Conservation (phyloP, 2,329 filamentous ascomycete species). For the Coniochaeta sp. region DNA sequence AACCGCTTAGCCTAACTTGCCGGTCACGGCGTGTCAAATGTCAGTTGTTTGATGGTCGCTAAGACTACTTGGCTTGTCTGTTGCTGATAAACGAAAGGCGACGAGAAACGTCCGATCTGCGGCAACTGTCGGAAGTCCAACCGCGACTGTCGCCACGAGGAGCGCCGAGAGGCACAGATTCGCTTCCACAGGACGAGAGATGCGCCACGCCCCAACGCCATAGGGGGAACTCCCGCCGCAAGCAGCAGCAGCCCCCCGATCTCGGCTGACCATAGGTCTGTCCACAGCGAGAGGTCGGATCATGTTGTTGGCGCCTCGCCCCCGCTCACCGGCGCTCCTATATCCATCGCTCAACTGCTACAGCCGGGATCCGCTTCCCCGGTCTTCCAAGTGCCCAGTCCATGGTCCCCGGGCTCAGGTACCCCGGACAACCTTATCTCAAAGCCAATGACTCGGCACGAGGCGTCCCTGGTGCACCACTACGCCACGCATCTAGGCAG, state of each 20-base stretch:
- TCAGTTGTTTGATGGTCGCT: not conserved
- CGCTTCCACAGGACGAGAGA: not conserved
- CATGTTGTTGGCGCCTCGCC: not conserved
- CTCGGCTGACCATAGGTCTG: not conserved
- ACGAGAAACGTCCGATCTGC: not conserved
- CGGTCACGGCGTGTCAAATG: conserved; percentile 1
- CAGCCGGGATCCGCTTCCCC: conserved; percentile 1
- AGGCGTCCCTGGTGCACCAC: conserved; percentile 1
- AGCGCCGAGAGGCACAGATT: not conserved
- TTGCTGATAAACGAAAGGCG: not conserved
- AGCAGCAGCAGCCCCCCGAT: not conserved
- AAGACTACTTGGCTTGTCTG: not conserved
- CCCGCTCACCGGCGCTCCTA: not conserved
- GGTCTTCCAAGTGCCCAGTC: not conserved
- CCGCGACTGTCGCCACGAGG: not conserved
- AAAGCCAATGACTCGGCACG: not conserved
- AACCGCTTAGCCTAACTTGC: not conserved
- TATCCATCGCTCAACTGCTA: not conserved
- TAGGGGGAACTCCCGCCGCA: not conserved
- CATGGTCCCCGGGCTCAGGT: not conserved
- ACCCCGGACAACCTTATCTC: not conserved
- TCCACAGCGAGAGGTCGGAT: not conserved
- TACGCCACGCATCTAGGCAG: not conserved
- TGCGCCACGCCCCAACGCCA: not conserved
- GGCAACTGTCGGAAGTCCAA: not conserved